These are phyloP conservation scores for Naegleria lovaniensis DNA, from an alignment of 208 protist species.

Conservation along the genomic window DNA sequence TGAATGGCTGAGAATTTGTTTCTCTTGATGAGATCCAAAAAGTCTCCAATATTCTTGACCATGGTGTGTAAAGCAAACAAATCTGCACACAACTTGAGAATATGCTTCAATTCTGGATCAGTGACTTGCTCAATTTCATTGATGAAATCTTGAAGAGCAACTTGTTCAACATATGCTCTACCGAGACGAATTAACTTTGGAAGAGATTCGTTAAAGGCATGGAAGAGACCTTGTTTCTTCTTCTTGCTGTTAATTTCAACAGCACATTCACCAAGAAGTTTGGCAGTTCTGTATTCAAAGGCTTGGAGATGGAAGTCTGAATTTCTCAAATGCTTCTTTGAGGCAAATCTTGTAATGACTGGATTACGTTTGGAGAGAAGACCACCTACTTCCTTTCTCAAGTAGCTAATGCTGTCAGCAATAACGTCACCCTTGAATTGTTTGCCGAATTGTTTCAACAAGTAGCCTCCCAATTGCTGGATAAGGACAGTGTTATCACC, in stretches of 20 bases:
- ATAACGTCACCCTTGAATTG: not conserved
- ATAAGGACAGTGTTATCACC: slow-evolving; percentile 45
- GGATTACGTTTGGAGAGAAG: not conserved
- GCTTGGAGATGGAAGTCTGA: not conserved
- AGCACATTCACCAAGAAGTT: not conserved
- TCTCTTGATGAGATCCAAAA: not conserved
- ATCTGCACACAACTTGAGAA: not conserved
- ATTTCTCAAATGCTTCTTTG: slow-evolving; percentile 15
- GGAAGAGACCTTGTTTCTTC: not conserved
- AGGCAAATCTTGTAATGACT: slow-evolving; percentile 1
- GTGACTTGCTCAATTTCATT: not conserved
- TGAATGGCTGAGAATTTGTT: not conserved
- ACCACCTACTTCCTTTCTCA: not conserved
- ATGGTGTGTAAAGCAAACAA: not conserved
- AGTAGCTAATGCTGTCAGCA: not conserved
- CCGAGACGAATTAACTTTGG: not conserved
- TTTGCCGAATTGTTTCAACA: not conserved
- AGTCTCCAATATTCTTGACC: not conserved
- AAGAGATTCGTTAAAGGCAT: not conserved
- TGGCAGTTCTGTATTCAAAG: slow-evolving; percentile 15
- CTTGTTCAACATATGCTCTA: slow-evolving; percentile 6
- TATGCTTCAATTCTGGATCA: not conserved
- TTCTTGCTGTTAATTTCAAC: not conserved
- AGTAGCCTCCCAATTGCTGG: slow-evolving; percentile 37
- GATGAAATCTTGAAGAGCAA: not conserved